These are phyloP conservation scores for Trichosporon inkin DNA, from an alignment of 1,284 basidiomycete species.

Conservation along the genomic window DNA sequence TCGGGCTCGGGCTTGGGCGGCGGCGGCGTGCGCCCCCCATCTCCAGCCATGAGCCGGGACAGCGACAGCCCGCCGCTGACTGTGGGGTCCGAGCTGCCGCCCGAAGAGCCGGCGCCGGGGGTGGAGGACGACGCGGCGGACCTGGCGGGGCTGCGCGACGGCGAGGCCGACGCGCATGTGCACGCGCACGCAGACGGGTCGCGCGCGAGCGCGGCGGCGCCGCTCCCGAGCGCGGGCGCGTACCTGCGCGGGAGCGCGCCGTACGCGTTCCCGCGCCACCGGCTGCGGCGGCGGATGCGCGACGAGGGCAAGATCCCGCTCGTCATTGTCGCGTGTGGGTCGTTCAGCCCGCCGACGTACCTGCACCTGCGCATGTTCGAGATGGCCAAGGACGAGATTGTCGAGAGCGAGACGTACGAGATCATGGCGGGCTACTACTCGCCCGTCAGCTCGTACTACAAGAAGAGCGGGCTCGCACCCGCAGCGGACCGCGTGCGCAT, in stretches of 20 bases:
- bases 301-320: constrained; percentile 53
- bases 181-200: constrained; percentile 35
- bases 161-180: constrained; percentile 49
- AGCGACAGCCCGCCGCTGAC: constrained; percentile 33
- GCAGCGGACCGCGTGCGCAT: constrained; percentile 77
- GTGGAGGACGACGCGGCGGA: constrained; percentile 9
- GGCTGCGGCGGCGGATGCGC: constrained; percentile 50
- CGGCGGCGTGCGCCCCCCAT: constrained; percentile 33
- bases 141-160: constrained; percentile 45
- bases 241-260: constrained; percentile 38
- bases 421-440: constrained; percentile 91
- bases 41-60: constrained; percentile 22
- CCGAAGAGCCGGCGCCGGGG: not conserved
- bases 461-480: constrained; percentile 79
- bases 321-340: constrained; percentile 56
- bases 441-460: constrained; percentile 86
- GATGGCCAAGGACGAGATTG: constrained; percentile 92
- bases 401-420: constrained; percentile 89
- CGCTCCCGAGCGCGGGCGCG: constrained; percentile 33
- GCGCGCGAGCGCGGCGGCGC: not conserved
- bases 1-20: too few relatives aligned
- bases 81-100: not conserved
- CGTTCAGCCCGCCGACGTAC: constrained; percentile 58
- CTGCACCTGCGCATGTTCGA: constrained; percentile 83
- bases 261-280: constrained; percentile 51